Evolutionary conservation across 768 basidiomycete genomes (phyloP).

Genomic region (Strobilomyces dryophilus): DNA sequence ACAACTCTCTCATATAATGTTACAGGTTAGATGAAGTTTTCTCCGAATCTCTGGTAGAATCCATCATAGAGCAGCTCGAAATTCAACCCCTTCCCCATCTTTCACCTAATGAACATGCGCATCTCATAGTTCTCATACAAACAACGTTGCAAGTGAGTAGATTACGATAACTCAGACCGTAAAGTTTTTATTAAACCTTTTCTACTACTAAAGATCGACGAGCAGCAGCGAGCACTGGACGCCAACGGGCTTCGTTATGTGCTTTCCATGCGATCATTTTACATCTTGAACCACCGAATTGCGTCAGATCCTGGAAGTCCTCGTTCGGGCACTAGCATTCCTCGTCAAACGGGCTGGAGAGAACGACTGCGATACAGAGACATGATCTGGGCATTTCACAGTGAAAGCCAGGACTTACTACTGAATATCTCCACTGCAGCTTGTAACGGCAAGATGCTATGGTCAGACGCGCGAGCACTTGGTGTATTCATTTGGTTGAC

Average conservation of each 20-base stretch:
- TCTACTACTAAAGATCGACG: constrained; percentile 62
- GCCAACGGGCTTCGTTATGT: constrained; percentile 90
- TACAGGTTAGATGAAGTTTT: constrained; percentile 51
- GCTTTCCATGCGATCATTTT: constrained; percentile 88
- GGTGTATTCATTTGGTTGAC: constrained; percentile 89
- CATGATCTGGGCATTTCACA: constrained; percentile 96
- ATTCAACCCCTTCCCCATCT: constrained; percentile 62
- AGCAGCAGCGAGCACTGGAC: constrained; percentile 87
- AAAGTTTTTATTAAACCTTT: neutral
- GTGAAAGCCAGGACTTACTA: constrained; percentile 87
- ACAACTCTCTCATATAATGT: neutral
- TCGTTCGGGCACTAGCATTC: constrained; percentile 37
- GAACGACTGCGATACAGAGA: constrained; percentile 88
- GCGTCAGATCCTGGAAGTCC: constrained; percentile 47
- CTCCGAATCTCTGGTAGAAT: constrained; percentile 53
- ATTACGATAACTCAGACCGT: neutral
- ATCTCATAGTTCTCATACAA: constrained; percentile 80
- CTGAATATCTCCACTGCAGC: constrained; percentile 64
- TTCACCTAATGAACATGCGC: constrained; percentile 75
- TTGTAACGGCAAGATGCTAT: constrained; percentile 82
- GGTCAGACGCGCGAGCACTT: constrained; percentile 82
- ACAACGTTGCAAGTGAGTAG: constrained; percentile 75
- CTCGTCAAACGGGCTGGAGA: constrained; percentile 52
- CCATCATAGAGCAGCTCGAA: constrained; percentile 64
- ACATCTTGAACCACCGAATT: constrained; percentile 69